Percentiles rank a stretch among this genome's conserved stretches.
phyloP scores from a whole-genome alignment of 306 rosid genomes.

The Lithocarpus polystachyus region DNA sequence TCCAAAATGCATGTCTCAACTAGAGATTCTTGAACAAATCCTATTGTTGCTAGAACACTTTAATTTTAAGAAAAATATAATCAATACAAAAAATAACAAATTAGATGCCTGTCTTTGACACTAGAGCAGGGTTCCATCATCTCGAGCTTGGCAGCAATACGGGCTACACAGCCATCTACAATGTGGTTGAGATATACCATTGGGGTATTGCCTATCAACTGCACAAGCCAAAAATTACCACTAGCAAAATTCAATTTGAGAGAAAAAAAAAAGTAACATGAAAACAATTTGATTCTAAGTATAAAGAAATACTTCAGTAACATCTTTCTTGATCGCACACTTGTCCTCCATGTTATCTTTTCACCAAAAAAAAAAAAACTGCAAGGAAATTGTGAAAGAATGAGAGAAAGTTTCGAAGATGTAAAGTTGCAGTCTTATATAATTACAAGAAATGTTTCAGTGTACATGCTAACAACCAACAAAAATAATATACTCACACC shows the following conservation, averaged over 20 bases:
- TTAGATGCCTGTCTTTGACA: conserved; percentile 60
- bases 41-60: not conserved
- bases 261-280: not conserved
- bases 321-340: conserved; percentile 42
- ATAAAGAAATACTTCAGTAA: conserved; percentile 55
- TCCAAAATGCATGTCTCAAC: not conserved
- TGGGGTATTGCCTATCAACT: too few relatives aligned
- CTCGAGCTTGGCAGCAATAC: too few relatives aligned
- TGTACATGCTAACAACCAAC: not conserved
- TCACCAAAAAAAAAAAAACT: conserved; percentile 7
- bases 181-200: too few relatives aligned
- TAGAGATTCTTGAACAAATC: not conserved
- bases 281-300: not conserved
- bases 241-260: conserved; percentile 41
- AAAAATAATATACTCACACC: not conserved
- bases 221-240: conserved; percentile 33
- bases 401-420: not conserved
- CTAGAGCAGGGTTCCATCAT: conserved; percentile 68
- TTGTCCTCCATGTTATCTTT: conserved; percentile 42
- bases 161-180: too few relatives aligned
- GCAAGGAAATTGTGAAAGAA: not conserved
- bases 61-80: not conserved
- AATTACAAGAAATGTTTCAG: not conserved
- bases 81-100: not conserved
- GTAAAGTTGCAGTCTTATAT: not conserved